A percentile compares a stretch with the other conserved stretches of the same genome.
These are phyloP conservation scores for Fusarium hostae DNA, from an alignment of 2,329 filamentous ascomycete genomes.

Conservation along the genomic window DNA sequence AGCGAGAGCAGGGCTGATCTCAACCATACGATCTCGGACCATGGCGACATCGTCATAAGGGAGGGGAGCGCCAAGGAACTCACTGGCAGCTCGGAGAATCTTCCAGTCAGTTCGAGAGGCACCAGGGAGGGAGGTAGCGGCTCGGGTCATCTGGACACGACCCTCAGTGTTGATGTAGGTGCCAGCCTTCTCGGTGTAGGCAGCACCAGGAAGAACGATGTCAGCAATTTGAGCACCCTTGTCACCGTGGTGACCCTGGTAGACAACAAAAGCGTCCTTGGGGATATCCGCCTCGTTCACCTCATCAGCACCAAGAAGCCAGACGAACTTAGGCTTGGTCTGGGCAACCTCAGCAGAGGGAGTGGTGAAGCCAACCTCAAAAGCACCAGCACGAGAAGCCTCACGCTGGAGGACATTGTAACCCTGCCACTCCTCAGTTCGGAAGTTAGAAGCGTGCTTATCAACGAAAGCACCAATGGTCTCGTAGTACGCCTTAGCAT, in stretches of 20 bases:
- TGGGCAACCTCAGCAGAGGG: conserved; percentile 84
- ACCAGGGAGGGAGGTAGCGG: conserved; percentile 87
- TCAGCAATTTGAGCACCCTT: conserved; percentile 92
- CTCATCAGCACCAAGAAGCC: conserved; percentile 96
- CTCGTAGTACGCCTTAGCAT: conserved; percentile 94
- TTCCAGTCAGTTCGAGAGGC: conserved; percentile 98
- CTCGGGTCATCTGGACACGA: conserved; percentile 91
- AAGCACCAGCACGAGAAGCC: conserved; percentile 91
- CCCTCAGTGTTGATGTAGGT: conserved; percentile 99
- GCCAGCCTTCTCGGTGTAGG: conserved; percentile 95
- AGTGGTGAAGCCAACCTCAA: conserved; percentile 93
- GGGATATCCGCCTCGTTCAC: conserved; percentile 86
- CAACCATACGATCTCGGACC: conserved; percentile 91
- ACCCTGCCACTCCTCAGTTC: conserved; percentile 92
- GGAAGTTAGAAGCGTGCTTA: conserved; percentile 90
- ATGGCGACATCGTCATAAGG: conserved; percentile 93
- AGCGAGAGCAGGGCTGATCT: conserved; percentile 90
- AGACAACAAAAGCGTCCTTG: conserved; percentile 95
- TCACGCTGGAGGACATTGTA: conserved; percentile 97
- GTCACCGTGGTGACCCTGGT: conserved; percentile 98
- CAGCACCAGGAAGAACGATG: conserved; percentile 90
- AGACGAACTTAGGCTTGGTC: conserved; percentile 92
- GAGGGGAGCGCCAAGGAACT: conserved; percentile 87
- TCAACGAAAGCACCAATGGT: conserved; percentile 89
- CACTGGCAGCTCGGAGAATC: conserved; percentile 91